Conservation (phyloP, 208 protist genomes). For the Naegleria lovaniensis region DNA sequence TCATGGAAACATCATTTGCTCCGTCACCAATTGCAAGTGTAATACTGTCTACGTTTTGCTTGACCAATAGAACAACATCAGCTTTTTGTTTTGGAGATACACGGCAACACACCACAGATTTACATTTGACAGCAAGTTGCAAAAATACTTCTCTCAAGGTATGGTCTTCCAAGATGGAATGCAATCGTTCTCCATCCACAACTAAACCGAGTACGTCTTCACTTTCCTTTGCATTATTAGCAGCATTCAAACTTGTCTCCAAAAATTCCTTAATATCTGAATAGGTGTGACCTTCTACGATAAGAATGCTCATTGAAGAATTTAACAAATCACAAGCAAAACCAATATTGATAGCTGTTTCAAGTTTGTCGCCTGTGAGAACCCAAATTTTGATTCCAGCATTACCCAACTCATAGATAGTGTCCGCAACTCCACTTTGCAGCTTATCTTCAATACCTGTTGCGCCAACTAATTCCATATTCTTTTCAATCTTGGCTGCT, state of each 20-base stretch:
- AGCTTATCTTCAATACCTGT: constrained; percentile 91
- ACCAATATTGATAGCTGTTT: constrained; percentile 94
- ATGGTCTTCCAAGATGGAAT: background rate
- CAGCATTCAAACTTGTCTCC: background rate
- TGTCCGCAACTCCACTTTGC: constrained; percentile 83
- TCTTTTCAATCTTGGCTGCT: constrained; percentile 62
- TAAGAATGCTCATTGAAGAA: constrained; percentile 48
- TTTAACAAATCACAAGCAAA: constrained; percentile 48
- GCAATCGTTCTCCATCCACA: constrained; percentile 40
- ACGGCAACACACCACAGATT: constrained; percentile 68
- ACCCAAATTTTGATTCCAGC: constrained; percentile 89
- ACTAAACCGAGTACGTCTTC: constrained; percentile 53
- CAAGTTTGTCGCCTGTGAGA: constrained; percentile 94
- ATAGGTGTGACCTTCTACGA: constrained; percentile 34
- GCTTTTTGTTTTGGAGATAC: constrained; percentile 71
- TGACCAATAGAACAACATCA: constrained; percentile 60
- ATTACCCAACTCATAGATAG: constrained; percentile 68
- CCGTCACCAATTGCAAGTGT: constrained; percentile 69
- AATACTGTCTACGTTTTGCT: constrained; percentile 48
- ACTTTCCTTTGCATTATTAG: background rate
- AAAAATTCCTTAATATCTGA: constrained; percentile 20
- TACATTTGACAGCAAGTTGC: constrained; percentile 16
- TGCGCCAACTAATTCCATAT: constrained; percentile 75
- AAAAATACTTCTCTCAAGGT: background rate
- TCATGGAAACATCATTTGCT: constrained; percentile 75